phyloP scores from a whole-genome alignment of 2,329 filamentous ascomycete species.

The Xylaria sp. region DNA sequence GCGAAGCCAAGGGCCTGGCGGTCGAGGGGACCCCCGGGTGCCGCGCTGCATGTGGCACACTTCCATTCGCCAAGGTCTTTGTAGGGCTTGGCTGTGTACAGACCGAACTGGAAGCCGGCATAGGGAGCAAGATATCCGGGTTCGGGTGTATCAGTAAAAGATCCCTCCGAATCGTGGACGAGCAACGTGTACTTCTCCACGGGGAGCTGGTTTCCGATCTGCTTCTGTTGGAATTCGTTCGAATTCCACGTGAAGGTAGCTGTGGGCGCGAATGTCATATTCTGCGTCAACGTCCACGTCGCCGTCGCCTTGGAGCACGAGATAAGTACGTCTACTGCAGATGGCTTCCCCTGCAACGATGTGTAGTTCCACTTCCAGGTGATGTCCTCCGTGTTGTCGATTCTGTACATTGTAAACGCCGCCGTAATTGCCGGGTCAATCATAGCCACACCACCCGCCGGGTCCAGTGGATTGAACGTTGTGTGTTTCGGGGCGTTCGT shows the following conservation, averaged over 20 bases:
- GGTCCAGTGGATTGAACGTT: conserved; percentile 52
- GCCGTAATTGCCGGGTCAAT: conserved; percentile 54
- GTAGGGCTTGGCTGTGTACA: conserved; percentile 61
- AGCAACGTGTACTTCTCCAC: conserved; percentile 65
- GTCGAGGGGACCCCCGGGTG: conserved; percentile 51
- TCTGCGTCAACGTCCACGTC: conserved; percentile 66
- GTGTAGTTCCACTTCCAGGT: conserved; percentile 72
- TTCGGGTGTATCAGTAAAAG: conserved; percentile 55
- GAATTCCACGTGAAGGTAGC: conserved; percentile 66
- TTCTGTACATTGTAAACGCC: conserved; percentile 61
- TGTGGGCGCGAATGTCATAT: conserved; percentile 63
- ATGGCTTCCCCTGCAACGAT: conserved; percentile 61
- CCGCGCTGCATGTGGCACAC: conserved; percentile 64
- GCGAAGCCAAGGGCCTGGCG: conserved; percentile 56
- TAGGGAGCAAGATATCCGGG: conserved; percentile 61
- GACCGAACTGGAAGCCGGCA: conserved; percentile 58
- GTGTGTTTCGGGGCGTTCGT: conserved; percentile 44
- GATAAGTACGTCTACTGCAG: conserved; percentile 64
- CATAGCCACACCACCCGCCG: conserved; percentile 59
- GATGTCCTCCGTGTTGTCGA: conserved; percentile 57
- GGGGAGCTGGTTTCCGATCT: conserved; percentile 53
- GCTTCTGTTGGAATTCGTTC: conserved; percentile 52
- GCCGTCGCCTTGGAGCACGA: conserved; percentile 58
- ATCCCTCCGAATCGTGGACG: conserved; percentile 63
- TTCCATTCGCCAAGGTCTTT: conserved; percentile 57